Evolutionary conservation across 2,329 filamentous ascomycete species (phyloP).

Genomic region (Ophiostoma ulmi): DNA sequence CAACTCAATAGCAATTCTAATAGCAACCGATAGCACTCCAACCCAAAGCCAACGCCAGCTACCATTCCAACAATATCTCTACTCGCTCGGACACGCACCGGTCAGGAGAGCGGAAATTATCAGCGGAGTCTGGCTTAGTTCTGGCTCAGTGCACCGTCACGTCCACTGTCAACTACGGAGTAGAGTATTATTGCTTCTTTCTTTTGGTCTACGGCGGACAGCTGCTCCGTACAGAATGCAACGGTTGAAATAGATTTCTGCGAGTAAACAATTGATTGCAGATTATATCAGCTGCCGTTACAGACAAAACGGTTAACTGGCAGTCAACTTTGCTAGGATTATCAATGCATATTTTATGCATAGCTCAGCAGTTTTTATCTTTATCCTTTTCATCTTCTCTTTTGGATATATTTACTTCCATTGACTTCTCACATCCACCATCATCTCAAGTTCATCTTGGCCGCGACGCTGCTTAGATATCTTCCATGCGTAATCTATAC

Average conservation of each 20-base stretch:
- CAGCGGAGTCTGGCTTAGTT: constrained; percentile 20
- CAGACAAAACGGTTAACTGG: no score
- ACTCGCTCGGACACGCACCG: constrained; percentile 27
- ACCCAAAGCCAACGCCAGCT: no score
- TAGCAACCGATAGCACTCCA: no score
- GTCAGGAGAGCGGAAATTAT: constrained; percentile 32
- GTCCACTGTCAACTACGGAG: constrained; percentile 5
- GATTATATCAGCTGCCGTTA: no score
- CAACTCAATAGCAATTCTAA: no score
- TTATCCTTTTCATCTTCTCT: no score
- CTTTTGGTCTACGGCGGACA: neutral
- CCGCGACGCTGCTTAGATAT: neutral
- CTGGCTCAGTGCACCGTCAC: neutral
- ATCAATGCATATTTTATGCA: no score
- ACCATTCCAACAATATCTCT: neutral
- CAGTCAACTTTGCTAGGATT: no score
- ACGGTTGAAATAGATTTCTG: neutral
- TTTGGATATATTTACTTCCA: no score
- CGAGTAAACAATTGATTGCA: no score
- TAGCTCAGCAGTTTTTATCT: no score
- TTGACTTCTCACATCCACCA: no score
- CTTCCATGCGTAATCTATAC: neutral
- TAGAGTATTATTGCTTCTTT: constrained; percentile 5
- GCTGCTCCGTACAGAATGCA: constrained; percentile 8
- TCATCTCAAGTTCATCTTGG: neutral